These are phyloP conservation scores for Cutaneotrichosporon daszewskae DNA, from an alignment of 1,284 basidiomycete species.

Conservation along the genomic window DNA sequence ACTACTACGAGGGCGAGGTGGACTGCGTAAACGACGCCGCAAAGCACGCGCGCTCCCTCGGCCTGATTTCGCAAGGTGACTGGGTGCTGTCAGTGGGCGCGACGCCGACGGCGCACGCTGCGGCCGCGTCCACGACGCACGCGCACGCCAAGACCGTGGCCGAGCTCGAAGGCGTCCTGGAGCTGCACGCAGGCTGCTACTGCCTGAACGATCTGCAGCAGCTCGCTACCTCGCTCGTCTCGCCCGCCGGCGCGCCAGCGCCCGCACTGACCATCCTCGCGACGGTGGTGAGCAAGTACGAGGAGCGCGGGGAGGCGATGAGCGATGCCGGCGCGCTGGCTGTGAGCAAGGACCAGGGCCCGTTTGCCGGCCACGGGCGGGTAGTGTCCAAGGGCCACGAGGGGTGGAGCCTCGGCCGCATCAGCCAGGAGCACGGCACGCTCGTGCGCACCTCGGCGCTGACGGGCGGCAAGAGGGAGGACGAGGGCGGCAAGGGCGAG, in stretches of 20 bases:
- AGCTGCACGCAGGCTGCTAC: slow-evolving; percentile 72
- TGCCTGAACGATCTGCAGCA: slow-evolving; percentile 80
- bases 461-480: too few species aligned
- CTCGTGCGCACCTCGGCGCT: slow-evolving; percentile 52
- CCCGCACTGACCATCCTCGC: slow-evolving; percentile 61
- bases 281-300: slow-evolving; percentile 71
- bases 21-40: slow-evolving; percentile 65
- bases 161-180: slow-evolving; percentile 55
- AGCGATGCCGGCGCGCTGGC: slow-evolving; percentile 77
- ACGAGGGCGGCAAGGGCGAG: slow-evolving; percentile 28
- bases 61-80: slow-evolving; percentile 40
- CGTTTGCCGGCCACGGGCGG: slow-evolving; percentile 63
- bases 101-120: slow-evolving; percentile 76
- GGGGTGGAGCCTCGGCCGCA: slow-evolving; percentile 64
- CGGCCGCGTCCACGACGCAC: too few species aligned
- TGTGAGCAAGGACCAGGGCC: slow-evolving; percentile 77
- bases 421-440: slow-evolving; percentile 75
- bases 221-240: slow-evolving; percentile 63
- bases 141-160: neutral
- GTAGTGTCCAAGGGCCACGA: slow-evolving; percentile 53
- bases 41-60: slow-evolving; percentile 51
- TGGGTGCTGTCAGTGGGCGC: slow-evolving; percentile 72
- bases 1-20: slow-evolving; percentile 66
- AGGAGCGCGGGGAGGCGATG: slow-evolving; percentile 55
- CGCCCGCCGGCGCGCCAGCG: slow-evolving; percentile 15